phyloP scores from a whole-genome alignment of 2,329 filamentous ascomycete genomes.

The Pseudogymnoascus sp. region DNA sequence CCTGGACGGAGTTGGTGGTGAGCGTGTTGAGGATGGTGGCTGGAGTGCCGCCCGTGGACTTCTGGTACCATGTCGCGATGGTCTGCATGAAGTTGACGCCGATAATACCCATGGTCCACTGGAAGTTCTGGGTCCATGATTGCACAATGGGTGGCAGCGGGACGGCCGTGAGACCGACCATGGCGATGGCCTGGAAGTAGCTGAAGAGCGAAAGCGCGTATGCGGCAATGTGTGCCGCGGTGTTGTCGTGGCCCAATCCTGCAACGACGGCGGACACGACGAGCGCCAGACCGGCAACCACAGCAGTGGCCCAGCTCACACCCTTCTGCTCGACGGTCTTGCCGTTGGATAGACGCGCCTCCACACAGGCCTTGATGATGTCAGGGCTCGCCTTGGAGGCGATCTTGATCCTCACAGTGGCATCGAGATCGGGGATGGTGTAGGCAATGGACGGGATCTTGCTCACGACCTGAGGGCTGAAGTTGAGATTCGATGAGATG shows the following conservation, averaged over 20 bases:
- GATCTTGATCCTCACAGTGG: constrained; percentile 72
- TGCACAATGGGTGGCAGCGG: constrained; percentile 78
- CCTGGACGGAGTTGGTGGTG: constrained; percentile 68
- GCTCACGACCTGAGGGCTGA: constrained; percentile 48
- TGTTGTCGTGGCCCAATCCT: constrained; percentile 84
- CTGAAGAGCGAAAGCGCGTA: constrained; percentile 90
- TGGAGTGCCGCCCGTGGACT: constrained; percentile 79
- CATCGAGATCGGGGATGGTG: constrained; percentile 83
- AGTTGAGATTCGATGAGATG: constrained; percentile 59
- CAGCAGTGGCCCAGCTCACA: constrained; percentile 81
- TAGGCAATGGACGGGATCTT: constrained; percentile 78
- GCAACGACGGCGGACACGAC: constrained; percentile 82
- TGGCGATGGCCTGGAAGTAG: constrained; percentile 91
- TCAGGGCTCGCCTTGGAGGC: constrained; percentile 52
- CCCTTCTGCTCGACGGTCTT: constrained; percentile 84
- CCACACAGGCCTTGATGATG: constrained; percentile 70
- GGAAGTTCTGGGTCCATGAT: constrained; percentile 94
- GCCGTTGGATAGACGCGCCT: constrained; percentile 80
- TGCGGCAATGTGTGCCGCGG: constrained; percentile 86
- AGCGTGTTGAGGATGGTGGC: constrained; percentile 69
- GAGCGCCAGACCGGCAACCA: constrained; percentile 77
- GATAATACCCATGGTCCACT: constrained; percentile 97
- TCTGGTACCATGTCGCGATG: constrained; percentile 93
- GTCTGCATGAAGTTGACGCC: constrained; percentile 76
- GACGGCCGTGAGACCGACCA: constrained; percentile 77